Base-by-base conservation (phyloP, 768 basidiomycete genomes). In the Baorangia bicolor region DNA sequence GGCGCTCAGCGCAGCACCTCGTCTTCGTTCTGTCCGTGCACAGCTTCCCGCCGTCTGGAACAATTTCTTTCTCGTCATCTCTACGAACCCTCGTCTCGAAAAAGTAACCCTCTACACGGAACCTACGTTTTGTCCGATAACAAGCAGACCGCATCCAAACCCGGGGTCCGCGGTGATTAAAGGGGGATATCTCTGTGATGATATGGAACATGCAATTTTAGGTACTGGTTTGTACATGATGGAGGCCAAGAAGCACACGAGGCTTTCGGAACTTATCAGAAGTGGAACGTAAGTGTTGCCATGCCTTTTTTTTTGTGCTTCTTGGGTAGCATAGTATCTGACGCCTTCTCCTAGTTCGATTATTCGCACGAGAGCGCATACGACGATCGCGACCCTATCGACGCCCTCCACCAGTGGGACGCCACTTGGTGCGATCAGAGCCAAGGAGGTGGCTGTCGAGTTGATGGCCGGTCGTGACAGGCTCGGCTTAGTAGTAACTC, bases 31-130 rank as follows among this genome's bases (percentile, higher is more conserved):
- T 2, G 74, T 87, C 49, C 71, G 75, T 53, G 81, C 85, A 0
- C 75, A 79, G 42, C 71, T 85, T 7, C 86, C 86, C 2, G 75
- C 78, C 5, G 71, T 85, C 0, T 87, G 85, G 86, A 84, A 81
- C 67, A 72, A 76, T 41, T 62, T 79, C 14, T 75, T 86, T 53
- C 76, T 83, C 54, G 60, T 76, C 40, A 73, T 86, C 37, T 74
- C 80, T 38, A 50, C 64, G 8, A 86, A 86, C 67, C 76, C 78
- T 0, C 52, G 69, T 2, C 73, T 86, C 47, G 73, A 80, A 59
- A 74, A 77, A 41, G 77, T 86, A 61, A 68, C 77, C 71, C 65
- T 68, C 25, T 69, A 66, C 42, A 49, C 59, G 16, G 66, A 75
- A 50, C 53, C 65, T 41, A 62, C 55, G 34, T 21, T 42, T 14